Base-by-base conservation (phyloP, 1,284 basidiomycete species). In the Megacollybia platyphylla region DNA sequence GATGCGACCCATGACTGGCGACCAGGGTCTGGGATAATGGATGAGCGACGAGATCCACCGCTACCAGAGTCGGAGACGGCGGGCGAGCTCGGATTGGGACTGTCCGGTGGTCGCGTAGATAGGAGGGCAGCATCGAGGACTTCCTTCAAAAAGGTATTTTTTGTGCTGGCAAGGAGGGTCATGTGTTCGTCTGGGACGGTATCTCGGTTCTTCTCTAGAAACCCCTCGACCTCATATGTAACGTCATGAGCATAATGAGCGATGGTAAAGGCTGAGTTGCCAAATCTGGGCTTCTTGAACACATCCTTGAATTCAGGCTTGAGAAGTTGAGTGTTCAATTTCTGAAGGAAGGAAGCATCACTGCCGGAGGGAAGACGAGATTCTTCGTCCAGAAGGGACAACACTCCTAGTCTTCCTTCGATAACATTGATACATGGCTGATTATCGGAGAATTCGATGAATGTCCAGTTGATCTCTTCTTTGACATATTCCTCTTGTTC, bases 401-500 rank as follows among this genome's bases (percentile, higher is more conserved):
- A 73, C 38, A 99, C 87, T 50, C 96, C 96, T 48, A 98, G 80
- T 62, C 86, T 97, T 52, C 93, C 89, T 65, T 98, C 96, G 53
- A 99, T 97, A 53, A 97, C 83, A 59, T 98, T 90, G 60, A 99
- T 98, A 59, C 92, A 97, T 29, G 92, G 91, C 58, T 98, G 96
- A 57, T 98, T 98, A 64, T 99, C 96, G 8, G 87, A 90, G 62
- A 97, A 99, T 57, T 97, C 92, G 62, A 99, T 98, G 64, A 98
- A 98, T 1, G 89, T 97, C 96, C 96, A 99, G 57, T 94, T 91
- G 60, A 99, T 99, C 64, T 97, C 76, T 59, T 99, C 96, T 46
- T 92, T 88, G 45, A 98, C 77, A 57, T 98, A 99, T 65, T 99
- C 96, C 60, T 98, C 96, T 68, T 99, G 96, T 59, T 99, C 96